A percentile compares a stretch with the other conserved stretches of the same genome.
These are phyloP conservation scores for Exophiala aquamarina DNA, from an alignment of 2,329 filamentous ascomycete species.

Conservation along the genomic window DNA sequence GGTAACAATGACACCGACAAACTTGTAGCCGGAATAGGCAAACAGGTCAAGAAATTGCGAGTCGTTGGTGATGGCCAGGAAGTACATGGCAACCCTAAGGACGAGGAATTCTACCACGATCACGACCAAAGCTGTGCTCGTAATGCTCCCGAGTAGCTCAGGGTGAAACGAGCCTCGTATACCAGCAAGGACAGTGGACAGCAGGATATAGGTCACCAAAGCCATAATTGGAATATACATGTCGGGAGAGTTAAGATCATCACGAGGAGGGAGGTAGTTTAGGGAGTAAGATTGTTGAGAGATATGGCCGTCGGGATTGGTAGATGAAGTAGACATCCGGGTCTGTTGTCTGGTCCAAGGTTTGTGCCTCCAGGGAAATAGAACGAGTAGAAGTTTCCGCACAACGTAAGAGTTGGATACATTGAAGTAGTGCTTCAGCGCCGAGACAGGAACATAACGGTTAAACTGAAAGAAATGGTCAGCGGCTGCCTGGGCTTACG, in stretches of 20 bases:
- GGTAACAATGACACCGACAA: conserved; percentile 92
- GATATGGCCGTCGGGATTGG: conserved; percentile 59
- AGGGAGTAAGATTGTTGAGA: conserved; percentile 55
- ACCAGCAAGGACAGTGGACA: conserved; percentile 87
- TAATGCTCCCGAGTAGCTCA: conserved; percentile 86
- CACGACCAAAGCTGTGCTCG: conserved; percentile 77
- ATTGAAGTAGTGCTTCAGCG: conserved; percentile 98
- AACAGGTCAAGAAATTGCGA: conserved; percentile 91
- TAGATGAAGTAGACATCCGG: conserved; percentile 40
- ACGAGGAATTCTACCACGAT: conserved; percentile 86
- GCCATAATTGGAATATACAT: conserved; percentile 99
- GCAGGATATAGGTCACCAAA: conserved; percentile 92
- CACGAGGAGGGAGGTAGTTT: conserved; percentile 80
- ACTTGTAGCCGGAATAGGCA: conserved; percentile 97
- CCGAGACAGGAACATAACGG: conserved; percentile 85
- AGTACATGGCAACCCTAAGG: conserved; percentile 88
- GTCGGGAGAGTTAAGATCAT: conserved; percentile 96
- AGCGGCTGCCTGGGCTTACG: conserved; percentile 10
- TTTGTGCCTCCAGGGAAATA: conserved; percentile 97
- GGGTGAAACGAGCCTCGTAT: conserved; percentile 90
- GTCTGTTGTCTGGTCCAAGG: conserved; percentile 93
- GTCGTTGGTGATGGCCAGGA: conserved; percentile 89
- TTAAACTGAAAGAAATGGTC: conserved; percentile 55
- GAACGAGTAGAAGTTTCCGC: conserved; percentile 86
- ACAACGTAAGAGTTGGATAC: conserved; percentile 96